Percentiles rank a stretch among this genome's conserved stretches.
Evolutionary conservation across 768 basidiomycete species (phyloP).

Genomic region (Polyporus arcularius): DNA sequence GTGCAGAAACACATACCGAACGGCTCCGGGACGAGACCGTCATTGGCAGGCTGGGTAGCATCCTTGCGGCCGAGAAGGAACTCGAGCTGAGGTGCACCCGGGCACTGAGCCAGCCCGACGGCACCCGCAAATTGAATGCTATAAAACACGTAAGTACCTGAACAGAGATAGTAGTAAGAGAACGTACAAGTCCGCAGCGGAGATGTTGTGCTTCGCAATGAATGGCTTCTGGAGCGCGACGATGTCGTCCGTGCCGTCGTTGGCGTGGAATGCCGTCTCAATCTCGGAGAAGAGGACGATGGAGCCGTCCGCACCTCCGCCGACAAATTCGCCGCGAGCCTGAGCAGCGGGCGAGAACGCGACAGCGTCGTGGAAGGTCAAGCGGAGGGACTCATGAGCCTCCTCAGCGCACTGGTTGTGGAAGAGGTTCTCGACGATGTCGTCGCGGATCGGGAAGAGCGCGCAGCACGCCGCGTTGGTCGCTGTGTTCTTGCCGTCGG

Average conservation of each 20-base stretch:
- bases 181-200: conserved; percentile 49
- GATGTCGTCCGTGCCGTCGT: conserved; percentile 44
- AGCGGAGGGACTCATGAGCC: conserved; percentile 25
- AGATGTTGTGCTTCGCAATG: conserved; percentile 37
- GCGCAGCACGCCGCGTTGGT: conserved; percentile 33
- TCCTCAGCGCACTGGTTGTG: conserved; percentile 32
- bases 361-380: conserved; percentile 31
- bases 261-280: conserved; percentile 45
- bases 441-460: conserved; percentile 32
- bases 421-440: conserved; percentile 30
- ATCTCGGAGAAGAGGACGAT: conserved; percentile 45
- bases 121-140: conserved; percentile 39
- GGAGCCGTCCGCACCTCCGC: conserved; percentile 46
- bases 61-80: conserved; percentile 36
- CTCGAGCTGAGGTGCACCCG: conserved; percentile 37
- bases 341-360: conserved; percentile 20
- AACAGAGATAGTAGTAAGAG: not conserved
- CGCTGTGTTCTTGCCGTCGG: conserved; percentile 31
- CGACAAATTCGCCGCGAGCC: conserved; percentile 20
- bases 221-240: conserved; percentile 38
- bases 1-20: not conserved
- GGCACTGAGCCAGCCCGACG: conserved; percentile 37
- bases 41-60: conserved; percentile 15
- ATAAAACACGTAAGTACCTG: not conserved
- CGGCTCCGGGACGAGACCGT: conserved; percentile 21